These are phyloP conservation scores for Saksenaea oblongispora DNA, from an alignment of 371 early-diverging fungal genomes.

Conservation along the genomic window DNA sequence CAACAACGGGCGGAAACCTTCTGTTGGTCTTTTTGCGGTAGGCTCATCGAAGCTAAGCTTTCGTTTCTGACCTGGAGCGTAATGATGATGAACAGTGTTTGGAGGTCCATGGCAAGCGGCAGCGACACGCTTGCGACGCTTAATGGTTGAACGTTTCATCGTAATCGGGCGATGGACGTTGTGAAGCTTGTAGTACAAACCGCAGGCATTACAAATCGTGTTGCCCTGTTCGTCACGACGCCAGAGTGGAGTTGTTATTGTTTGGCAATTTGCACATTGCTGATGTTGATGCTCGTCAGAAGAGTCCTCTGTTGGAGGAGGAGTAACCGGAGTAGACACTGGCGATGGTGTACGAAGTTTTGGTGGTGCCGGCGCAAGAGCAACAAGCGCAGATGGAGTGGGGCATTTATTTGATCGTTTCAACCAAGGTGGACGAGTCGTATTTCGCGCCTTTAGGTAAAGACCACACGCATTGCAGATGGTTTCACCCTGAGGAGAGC, in stretches of 20 bases:
- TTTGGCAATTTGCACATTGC: slow-evolving; percentile 73
- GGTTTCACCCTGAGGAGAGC: slow-evolving; percentile 78
- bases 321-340: slow-evolving; percentile 1
- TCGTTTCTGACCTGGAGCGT: slow-evolving; percentile 10
- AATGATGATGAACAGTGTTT: slow-evolving; percentile 16
- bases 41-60: neutral
- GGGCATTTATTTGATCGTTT: slow-evolving; percentile 55
- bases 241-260: slow-evolving; percentile 85
- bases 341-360: slow-evolving; percentile 9
- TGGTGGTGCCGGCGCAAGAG: slow-evolving; percentile 35
- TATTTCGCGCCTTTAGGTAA: slow-evolving; percentile 81
- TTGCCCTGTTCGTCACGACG: slow-evolving; percentile 69
- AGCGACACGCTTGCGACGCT: slow-evolving; percentile 53
- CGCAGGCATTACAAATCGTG: slow-evolving; percentile 82
- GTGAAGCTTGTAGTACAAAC: slow-evolving; percentile 78
- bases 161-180: slow-evolving; percentile 57
- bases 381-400: slow-evolving; percentile 24
- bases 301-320: neutral
- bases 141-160: slow-evolving; percentile 59
- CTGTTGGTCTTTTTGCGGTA: neutral
- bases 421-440: slow-evolving; percentile 79
- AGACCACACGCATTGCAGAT: slow-evolving; percentile 95
- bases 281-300: slow-evolving; percentile 4
- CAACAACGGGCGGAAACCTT: neutral
- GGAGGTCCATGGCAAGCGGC: slow-evolving; percentile 22